Base-by-base conservation (phyloP, 2,329 filamentous ascomycete species). In the Fusarium bulbicola region DNA sequence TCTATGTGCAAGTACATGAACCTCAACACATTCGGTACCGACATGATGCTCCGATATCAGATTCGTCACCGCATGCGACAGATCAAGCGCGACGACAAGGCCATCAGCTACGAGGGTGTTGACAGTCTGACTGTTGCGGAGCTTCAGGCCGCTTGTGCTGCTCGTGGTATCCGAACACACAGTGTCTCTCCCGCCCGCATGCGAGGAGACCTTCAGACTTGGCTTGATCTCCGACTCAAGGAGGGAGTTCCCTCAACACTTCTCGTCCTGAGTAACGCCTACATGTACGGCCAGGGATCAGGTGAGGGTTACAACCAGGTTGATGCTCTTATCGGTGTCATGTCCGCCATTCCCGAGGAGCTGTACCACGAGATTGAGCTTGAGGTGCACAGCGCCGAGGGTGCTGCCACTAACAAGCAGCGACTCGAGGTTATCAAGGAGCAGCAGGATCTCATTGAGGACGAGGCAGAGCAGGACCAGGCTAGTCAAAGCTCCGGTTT, bases 291-390 rank as follows among this genome's bases (percentile, higher is more conserved):
- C 42, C 93, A 97, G 78, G 92, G 93, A 69, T 95, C 95, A 77
- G 93, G 95, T 54, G 94, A 97, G 79, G 93, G 96, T 78, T 91
- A 93, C 37, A 93, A 90, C 70, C 95, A 98, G 85, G 95, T 99
- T 66, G 95, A 98, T 75, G 95, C 96, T 2, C 89, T 99, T 54
- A 94, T 95, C 68, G 93, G 95, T 62, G 96, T 99, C 10, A 87
- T 99, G 45, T 97, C 94, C 45, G 95, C 93, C 68, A 98, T 99
- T 71, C 96, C 96, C 7, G 96, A 99, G 83, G 96, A 99, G 83
- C 88, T 99, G 45, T 99, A 97, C 93, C 96, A 99, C 87, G 96
- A 99, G 86, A 98, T 99, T 73, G 96, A 98, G 84, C 92, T 99
- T 37, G 96, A 99, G 85, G 95, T 99, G 15, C 94, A 98, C 87